Conservation (phyloP, 2,329 filamentous ascomycete species). For the Aspergillus aculeatus region DNA sequence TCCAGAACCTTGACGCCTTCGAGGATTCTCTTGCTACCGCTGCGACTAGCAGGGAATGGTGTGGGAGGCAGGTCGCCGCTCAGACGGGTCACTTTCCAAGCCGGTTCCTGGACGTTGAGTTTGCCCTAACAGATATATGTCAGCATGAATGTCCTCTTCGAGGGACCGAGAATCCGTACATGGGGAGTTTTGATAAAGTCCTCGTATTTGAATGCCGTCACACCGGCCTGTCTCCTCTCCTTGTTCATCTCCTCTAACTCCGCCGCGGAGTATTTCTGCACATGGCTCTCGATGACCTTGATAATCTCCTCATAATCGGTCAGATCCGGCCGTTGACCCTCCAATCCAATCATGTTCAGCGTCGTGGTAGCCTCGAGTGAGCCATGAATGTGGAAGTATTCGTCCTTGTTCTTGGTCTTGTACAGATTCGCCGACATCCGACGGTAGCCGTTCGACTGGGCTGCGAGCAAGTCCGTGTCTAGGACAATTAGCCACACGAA, state of each 20-base stretch:
- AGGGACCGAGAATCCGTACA: slow-evolving; percentile 36
- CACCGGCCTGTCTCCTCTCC: slow-evolving; percentile 58
- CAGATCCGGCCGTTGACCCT: slow-evolving; percentile 60
- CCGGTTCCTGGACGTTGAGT: slow-evolving; percentile 36
- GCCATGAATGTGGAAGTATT: slow-evolving; percentile 74
- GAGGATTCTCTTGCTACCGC: slow-evolving; percentile 32
- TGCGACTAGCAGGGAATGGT: slow-evolving; percentile 32
- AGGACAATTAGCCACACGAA: slow-evolving; percentile 14
- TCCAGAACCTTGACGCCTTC: slow-evolving; percentile 70
- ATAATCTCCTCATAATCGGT: slow-evolving; percentile 61
- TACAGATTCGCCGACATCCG: slow-evolving; percentile 73
- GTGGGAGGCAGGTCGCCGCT: slow-evolving; percentile 29
- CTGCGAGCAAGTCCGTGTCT: slow-evolving; percentile 71
- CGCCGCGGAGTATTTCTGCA: slow-evolving; percentile 53
- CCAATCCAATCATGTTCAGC: slow-evolving; percentile 67
- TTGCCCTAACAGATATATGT: slow-evolving; percentile 24
- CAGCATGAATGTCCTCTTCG: neutral
- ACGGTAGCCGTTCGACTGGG: slow-evolving; percentile 69
- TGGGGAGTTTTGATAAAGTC: slow-evolving; percentile 59
- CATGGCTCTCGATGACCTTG: slow-evolving; percentile 58
- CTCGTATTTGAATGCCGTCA: slow-evolving; percentile 58
- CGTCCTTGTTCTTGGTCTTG: slow-evolving; percentile 62
- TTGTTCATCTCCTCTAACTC: slow-evolving; percentile 62
- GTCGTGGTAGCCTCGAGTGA: slow-evolving; percentile 70
- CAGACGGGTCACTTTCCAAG: slow-evolving; percentile 36